Conservation (phyloP, 2,329 filamentous ascomycete genomes). For the Ceratocystis harringtonii region DNA sequence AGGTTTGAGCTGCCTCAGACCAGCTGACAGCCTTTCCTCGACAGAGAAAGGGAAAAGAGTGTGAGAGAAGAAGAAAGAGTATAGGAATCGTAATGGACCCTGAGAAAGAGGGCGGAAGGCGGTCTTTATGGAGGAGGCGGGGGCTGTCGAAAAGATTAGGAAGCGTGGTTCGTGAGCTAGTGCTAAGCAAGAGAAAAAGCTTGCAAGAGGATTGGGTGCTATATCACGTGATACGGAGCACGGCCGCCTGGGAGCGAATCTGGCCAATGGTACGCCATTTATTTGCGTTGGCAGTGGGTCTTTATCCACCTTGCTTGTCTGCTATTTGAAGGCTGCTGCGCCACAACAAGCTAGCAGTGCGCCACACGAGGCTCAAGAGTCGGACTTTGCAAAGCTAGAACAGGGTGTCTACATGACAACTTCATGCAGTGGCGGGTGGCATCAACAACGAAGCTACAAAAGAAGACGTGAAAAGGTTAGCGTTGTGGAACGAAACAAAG, state of each 20-base stretch:
- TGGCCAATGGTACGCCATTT: constrained; percentile 6
- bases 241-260: background rate
- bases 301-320: background rate
- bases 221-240: constrained; percentile 11
- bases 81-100: too few relatives aligned
- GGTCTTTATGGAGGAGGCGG: constrained; percentile 6
- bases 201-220: background rate
- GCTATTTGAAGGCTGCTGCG: background rate
- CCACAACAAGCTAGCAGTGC: background rate
- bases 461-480: too few relatives aligned
- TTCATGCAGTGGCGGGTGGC: too few relatives aligned
- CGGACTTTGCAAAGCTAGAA: background rate
- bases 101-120: background rate
- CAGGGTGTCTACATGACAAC: background rate
- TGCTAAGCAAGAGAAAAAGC: constrained; percentile 7
- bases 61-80: background rate
- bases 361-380: background rate
- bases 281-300: constrained; percentile 7
- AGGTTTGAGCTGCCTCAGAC: constrained; percentile 11
- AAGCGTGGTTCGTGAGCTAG: constrained; percentile 9
- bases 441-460: too few relatives aligned
- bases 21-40: constrained; percentile 15
- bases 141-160: constrained; percentile 2
- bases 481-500: too few relatives aligned
- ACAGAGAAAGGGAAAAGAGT: constrained; percentile 2